Evolutionary conservation across 352 stramenopile species (phyloP).

Genomic region (Pythium apleroticum): DNA sequence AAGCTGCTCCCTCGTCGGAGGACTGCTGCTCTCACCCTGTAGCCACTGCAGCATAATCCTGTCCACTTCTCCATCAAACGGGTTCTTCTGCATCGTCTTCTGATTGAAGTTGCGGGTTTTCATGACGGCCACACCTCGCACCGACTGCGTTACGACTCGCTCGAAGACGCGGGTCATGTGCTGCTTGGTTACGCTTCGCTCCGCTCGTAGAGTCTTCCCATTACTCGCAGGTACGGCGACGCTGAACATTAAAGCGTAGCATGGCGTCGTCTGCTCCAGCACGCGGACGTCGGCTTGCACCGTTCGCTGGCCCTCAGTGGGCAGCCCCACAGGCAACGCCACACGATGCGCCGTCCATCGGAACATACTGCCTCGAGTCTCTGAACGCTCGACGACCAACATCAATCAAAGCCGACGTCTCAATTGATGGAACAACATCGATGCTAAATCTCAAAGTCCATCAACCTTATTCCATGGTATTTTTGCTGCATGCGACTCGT

Average conservation of each 20-base stretch:
- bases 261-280: slow-evolving; percentile 36
- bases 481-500: not conserved
- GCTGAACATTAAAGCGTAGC: slow-evolving; percentile 48
- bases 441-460: not conserved
- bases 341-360: slow-evolving; percentile 1
- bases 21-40: slow-evolving; percentile 17
- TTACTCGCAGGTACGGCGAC: slow-evolving; percentile 11
- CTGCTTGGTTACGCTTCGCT: slow-evolving; percentile 44
- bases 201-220: not conserved
- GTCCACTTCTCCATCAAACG: slow-evolving; percentile 31
- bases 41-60: slow-evolving; percentile 43
- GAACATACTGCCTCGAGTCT: not conserved
- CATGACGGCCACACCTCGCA: not conserved
- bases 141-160: slow-evolving; percentile 23
- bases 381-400: not conserved
- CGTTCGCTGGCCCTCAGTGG: not conserved
- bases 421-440: not conserved
- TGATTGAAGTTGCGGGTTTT: slow-evolving; percentile 5
- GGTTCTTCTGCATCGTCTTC: not conserved
- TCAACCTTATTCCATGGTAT: slow-evolving; percentile 4
- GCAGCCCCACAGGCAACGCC: slow-evolving; percentile 28
- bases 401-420: not conserved
- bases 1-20: slow-evolving; percentile 50
- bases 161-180: slow-evolving; percentile 49
- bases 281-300: slow-evolving; percentile 30